Evolutionary conservation across 2,329 filamentous ascomycete species (phyloP), one percentile per base, ranked within the genome.

Genomic region (Myriosclerotinia curreyana): DNA sequence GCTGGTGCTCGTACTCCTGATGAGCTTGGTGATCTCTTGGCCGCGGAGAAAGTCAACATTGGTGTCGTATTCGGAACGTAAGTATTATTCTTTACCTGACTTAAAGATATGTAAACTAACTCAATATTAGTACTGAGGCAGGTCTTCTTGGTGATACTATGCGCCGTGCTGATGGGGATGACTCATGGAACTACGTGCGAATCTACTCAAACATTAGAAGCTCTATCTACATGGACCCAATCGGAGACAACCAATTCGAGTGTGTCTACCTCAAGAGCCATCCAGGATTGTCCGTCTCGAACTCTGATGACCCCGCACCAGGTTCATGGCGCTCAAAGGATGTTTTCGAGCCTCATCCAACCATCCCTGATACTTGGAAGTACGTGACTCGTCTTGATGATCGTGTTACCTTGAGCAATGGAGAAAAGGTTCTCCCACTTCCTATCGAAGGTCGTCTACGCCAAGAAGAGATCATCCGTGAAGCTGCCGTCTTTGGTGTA

Each of bases 91-190:
- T 49, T 20, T 2, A n/a, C 12, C 17, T 14, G 31, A 20, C 38
- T 31, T 28, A 5, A 20, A 28, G 8, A 20, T 7, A 62, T 62
- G 3, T 36, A 38, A 38, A 20, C 62, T 64, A 25, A 64, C 34
- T 34, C 14, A 15, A 31, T 1, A 5, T 14, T 50, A 64, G 62
- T 1, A 88, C 86, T 0, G 86, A 89, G 71, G 82, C 81, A 1
- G 85, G 84, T 6, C 80, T 85, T 67, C 73, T 88, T 22, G 85
- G 86, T 81, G 86, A 82, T 1, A 80, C 83, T 1, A 79, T 82
- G 67, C 76, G 84, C 12, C 77, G 80, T 0, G 58, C 51, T 1
- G 70, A 72, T 1, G 80, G 76, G 2, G 86, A 88, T 70, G 80
- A 80, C 48, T 80, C 77, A 4, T 89, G 86, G 86, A 82, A 86